A percentile compares a stretch with the other conserved stretches of the same genome.
Evolutionary conservation across 495 filamentous ascomycete genomes (phyloP).

Genomic region (Aspergillus campestris): DNA sequence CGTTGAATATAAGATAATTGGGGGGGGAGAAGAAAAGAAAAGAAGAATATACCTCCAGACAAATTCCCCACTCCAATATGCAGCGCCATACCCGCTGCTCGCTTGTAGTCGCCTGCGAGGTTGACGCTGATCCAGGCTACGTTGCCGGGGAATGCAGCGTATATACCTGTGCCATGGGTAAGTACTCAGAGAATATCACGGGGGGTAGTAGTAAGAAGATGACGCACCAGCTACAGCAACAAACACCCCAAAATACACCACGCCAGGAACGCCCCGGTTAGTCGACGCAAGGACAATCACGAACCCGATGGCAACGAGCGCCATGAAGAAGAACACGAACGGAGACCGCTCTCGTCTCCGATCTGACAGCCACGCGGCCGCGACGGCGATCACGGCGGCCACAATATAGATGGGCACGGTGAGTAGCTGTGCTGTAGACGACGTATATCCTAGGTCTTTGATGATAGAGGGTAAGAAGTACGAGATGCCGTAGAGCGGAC

Average conservation of each 20-base stretch:
- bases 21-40: background rate
- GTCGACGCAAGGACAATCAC: conserved; percentile 43
- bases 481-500: conserved; percentile 63
- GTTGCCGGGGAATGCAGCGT: conserved; percentile 48
- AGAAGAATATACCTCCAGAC: conserved; percentile 39
- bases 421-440: conserved; percentile 58
- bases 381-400: conserved; percentile 50
- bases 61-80: conserved; percentile 69
- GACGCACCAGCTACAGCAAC: conserved; percentile 59
- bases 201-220: background rate
- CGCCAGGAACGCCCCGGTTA: conserved; percentile 43
- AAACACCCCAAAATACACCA: conserved; percentile 69
- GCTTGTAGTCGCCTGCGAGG: conserved; percentile 61
- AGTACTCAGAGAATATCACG: conserved; percentile 30
- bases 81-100: conserved; percentile 64
- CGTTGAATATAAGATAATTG: background rate
- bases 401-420: conserved; percentile 61
- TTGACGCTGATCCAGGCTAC: conserved; percentile 69
- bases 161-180: conserved; percentile 21
- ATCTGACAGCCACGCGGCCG: conserved; percentile 53
- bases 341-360: conserved; percentile 50
- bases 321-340: conserved; percentile 54
- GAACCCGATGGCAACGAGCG: conserved; percentile 57
- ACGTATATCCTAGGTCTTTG: conserved; percentile 49
- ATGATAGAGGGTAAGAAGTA: conserved; percentile 71